Conservation (phyloP, 306 rosid genomes). For the Glycine tomentella region DNA sequence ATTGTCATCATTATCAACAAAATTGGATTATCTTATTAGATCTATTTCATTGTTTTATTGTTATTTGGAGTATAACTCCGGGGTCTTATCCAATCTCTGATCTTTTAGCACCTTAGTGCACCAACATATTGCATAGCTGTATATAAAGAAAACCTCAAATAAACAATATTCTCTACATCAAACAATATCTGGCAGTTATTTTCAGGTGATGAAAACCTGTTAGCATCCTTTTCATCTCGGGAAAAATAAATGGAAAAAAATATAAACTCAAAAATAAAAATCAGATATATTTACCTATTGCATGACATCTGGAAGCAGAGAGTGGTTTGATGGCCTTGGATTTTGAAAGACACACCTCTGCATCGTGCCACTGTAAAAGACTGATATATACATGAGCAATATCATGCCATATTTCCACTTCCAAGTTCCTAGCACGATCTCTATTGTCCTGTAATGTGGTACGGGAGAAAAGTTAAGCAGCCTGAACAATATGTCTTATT, state of each 20-base stretch:
- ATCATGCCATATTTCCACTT: slow-evolving; percentile 88
- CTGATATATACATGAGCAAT: slow-evolving; percentile 73
- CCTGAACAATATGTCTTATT: slow-evolving; percentile 29
- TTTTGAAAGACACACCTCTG: slow-evolving; percentile 68
- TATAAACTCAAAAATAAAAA: slow-evolving; percentile 7
- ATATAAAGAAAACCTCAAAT: background rate
- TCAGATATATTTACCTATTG: slow-evolving; percentile 57
- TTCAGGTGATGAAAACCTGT: slow-evolving; percentile 30
- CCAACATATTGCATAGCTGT: background rate
- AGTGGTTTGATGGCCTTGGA: slow-evolving; percentile 65
- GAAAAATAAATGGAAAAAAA: slow-evolving; percentile 2
- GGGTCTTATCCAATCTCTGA: too few species aligned
- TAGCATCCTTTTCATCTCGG: background rate
- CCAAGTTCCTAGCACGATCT: slow-evolving; percentile 63
- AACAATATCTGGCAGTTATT: background rate
- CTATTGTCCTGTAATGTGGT: slow-evolving; percentile 59
- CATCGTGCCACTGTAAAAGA: slow-evolving; percentile 80
- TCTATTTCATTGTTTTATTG: background rate
- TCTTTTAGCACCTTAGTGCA: background rate
- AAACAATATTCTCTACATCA: background rate
- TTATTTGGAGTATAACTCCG: too few species aligned
- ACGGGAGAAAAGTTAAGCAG: slow-evolving; percentile 17
- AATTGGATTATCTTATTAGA: background rate
- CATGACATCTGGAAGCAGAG: slow-evolving; percentile 77
- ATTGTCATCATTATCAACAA: background rate